Percentiles rank a stretch among this genome's conserved stretches.
Conservation (phyloP, 2,329 filamentous ascomycete species). For the Paecilomyces formosus region DNA sequence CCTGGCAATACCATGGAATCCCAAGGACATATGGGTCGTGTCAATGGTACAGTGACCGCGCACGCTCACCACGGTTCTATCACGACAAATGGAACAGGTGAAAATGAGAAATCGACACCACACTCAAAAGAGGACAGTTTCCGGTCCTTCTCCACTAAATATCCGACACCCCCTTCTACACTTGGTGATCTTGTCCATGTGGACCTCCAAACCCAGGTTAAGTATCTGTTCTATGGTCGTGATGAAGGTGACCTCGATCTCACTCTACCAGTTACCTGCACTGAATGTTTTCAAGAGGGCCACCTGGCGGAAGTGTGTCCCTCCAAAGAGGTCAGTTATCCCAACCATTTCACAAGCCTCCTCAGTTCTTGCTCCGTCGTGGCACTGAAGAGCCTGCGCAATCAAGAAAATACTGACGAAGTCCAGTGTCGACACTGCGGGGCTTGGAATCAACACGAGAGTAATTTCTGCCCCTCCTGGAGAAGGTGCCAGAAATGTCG, state of each 20-base stretch:
- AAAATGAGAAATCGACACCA: background rate
- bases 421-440: conserved; percentile 36
- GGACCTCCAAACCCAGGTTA: conserved; percentile 34
- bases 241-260: conserved; percentile 32
- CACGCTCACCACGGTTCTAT: background rate
- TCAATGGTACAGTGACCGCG: background rate
- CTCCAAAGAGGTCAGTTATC: conserved; percentile 29
- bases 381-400: background rate
- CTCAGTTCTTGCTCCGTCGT: background rate
- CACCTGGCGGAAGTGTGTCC: conserved; percentile 38
- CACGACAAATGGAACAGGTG: background rate
- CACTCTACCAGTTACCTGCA: conserved; percentile 33
- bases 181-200: conserved; percentile 30
- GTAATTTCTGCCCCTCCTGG: conserved; percentile 32
- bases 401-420: conserved; percentile 4
- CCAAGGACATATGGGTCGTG: background rate
- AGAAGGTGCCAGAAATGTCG: conserved; percentile 49
- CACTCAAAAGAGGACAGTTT: conserved; percentile 28
- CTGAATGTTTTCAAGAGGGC: conserved; percentile 34
- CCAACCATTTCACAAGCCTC: background rate
- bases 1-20: conserved; percentile 5
- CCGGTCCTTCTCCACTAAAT: conserved; percentile 24
- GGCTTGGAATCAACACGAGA: conserved; percentile 32
- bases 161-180: conserved; percentile 22
- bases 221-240: conserved; percentile 32